Percentiles rank a stretch among this genome's conserved stretches.
Conservation (phyloP, 208 protist genomes). For the Leptomonas pyrrhocoris region DNA sequence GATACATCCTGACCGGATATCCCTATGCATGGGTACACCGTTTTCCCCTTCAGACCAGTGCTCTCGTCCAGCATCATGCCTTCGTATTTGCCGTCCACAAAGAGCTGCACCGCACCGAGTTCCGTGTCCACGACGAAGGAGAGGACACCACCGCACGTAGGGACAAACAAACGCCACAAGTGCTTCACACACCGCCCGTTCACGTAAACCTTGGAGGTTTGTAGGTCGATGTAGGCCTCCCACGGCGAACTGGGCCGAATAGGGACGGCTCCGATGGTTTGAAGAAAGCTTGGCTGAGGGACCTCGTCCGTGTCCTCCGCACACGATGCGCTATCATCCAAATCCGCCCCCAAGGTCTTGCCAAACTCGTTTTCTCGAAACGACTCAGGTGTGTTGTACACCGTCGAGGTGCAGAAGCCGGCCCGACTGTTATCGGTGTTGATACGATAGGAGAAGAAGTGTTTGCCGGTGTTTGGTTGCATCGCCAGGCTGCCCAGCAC, state of each 20-base stretch:
- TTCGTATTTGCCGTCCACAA: slow-evolving; percentile 75
- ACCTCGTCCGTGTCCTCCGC: slow-evolving; percentile 12
- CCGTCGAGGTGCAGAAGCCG: slow-evolving; percentile 56
- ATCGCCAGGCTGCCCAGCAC: slow-evolving; percentile 67
- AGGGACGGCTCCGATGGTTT: slow-evolving; percentile 41
- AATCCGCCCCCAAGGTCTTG: background rate
- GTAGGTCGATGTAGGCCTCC: slow-evolving; percentile 64
- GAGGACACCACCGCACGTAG: slow-evolving; percentile 61
- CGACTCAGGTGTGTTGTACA: slow-evolving; percentile 49
- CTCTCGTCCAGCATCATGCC: slow-evolving; percentile 69
- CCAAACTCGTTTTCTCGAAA: slow-evolving; percentile 47
- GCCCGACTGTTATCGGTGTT: slow-evolving; percentile 81
- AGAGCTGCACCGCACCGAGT: slow-evolving; percentile 79
- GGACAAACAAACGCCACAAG: slow-evolving; percentile 78
- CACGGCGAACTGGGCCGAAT: slow-evolving; percentile 20
- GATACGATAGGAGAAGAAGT: slow-evolving; percentile 80
- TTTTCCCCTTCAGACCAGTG: slow-evolving; percentile 61
- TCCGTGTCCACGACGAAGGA: slow-evolving; percentile 88
- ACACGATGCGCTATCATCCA: slow-evolving; percentile 15
- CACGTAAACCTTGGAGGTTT: slow-evolving; percentile 73
- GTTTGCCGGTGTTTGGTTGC: slow-evolving; percentile 68
- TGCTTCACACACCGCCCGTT: slow-evolving; percentile 66
- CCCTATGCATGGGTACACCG: slow-evolving; percentile 70
- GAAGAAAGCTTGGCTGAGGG: slow-evolving; percentile 38
- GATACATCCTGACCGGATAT: slow-evolving; percentile 71